These are phyloP conservation scores for Physocladia obscura DNA, from an alignment of 192 early-diverging fungal genomes.

Conservation along the genomic window DNA sequence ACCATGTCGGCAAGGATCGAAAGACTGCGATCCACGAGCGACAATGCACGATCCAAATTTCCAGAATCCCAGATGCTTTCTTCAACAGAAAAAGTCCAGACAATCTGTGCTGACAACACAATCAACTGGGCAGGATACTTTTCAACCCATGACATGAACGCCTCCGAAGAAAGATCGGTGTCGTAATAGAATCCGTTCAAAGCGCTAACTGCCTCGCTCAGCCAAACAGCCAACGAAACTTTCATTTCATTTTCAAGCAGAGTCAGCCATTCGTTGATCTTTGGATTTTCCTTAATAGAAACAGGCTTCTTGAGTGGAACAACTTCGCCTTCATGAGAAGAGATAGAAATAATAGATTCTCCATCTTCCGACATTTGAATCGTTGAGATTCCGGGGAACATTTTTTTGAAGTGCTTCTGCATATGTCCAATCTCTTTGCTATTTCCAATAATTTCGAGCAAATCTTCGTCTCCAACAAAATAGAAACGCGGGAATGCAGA, in stretches of 20 bases:
- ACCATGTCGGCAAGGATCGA: slow-evolving; percentile 91
- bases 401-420: slow-evolving; percentile 99
- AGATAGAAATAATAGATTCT: slow-evolving; percentile 73
- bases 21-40: slow-evolving; percentile 69
- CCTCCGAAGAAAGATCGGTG: slow-evolving; percentile 47
- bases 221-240: slow-evolving; percentile 73
- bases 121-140: slow-evolving; percentile 91
- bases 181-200: slow-evolving; percentile 63
- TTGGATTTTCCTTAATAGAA: slow-evolving; percentile 76
- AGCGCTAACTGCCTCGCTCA: slow-evolving; percentile 71
- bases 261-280: slow-evolving; percentile 97
- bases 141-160: slow-evolving; percentile 82
- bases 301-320: slow-evolving; percentile 78
- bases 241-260: slow-evolving; percentile 92
- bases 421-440: slow-evolving; percentile 91
- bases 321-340: slow-evolving; percentile 90
- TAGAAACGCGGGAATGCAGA: slow-evolving; percentile 98
- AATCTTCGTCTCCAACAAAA: slow-evolving; percentile 99
- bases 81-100: slow-evolving; percentile 90
- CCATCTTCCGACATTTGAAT: slow-evolving; percentile 83
- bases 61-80: slow-evolving; percentile 56
- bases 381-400: slow-evolving; percentile 95
- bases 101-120: slow-evolving; percentile 83
- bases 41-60: slow-evolving; percentile 56
- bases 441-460: slow-evolving; percentile 99